A percentile compares a stretch with the other conserved stretches of the same genome.
Evolutionary conservation across 768 basidiomycete species (phyloP).

Genomic region (Pleurotus tuoliensis): DNA sequence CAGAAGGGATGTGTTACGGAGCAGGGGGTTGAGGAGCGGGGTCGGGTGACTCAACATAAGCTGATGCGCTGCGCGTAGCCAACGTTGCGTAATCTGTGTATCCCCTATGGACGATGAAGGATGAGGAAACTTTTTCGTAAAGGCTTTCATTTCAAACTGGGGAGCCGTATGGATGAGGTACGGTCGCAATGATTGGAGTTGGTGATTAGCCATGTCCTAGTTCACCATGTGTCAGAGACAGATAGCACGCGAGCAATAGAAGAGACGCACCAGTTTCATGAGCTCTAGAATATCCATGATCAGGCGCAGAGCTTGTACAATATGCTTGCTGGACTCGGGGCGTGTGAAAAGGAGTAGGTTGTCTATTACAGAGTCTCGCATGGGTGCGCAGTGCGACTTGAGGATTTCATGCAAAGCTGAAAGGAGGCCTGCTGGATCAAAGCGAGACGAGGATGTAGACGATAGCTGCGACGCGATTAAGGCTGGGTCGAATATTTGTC

Average conservation of each 20-base stretch:
- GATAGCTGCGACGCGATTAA: slow-evolving; percentile 80
- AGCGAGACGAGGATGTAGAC: slow-evolving; percentile 47
- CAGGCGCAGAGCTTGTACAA: slow-evolving; percentile 70
- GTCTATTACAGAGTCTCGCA: slow-evolving; percentile 83
- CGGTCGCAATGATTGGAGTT: slow-evolving; percentile 89
- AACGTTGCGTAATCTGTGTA: slow-evolving; percentile 53
- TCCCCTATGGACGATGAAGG: slow-evolving; percentile 31
- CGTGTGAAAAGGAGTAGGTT: slow-evolving; percentile 74
- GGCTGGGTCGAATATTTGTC: slow-evolving; percentile 75
- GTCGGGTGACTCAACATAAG: slow-evolving; percentile 36
- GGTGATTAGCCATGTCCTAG: slow-evolving; percentile 96
- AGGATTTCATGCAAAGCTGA: slow-evolving; percentile 73
- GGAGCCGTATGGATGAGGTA: slow-evolving; percentile 79
- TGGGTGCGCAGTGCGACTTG: slow-evolving; percentile 90
- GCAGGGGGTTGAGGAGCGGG: slow-evolving; percentile 37
- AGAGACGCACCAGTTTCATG: slow-evolving; percentile 82
- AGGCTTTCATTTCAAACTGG: slow-evolving; percentile 74
- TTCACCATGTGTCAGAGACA: slow-evolving; percentile 8
- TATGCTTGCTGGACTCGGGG: slow-evolving; percentile 52
- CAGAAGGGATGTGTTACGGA: not conserved
- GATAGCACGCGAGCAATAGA: slow-evolving; percentile 6
- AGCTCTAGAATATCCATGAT: slow-evolving; percentile 90
- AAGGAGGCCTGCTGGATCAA: slow-evolving; percentile 79
- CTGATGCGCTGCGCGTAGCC: slow-evolving; percentile 55
- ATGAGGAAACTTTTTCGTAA: slow-evolving; percentile 48